Base-by-base conservation (phyloP, 2,329 filamentous ascomycete genomes). In the Colletotrichum melonis region DNA sequence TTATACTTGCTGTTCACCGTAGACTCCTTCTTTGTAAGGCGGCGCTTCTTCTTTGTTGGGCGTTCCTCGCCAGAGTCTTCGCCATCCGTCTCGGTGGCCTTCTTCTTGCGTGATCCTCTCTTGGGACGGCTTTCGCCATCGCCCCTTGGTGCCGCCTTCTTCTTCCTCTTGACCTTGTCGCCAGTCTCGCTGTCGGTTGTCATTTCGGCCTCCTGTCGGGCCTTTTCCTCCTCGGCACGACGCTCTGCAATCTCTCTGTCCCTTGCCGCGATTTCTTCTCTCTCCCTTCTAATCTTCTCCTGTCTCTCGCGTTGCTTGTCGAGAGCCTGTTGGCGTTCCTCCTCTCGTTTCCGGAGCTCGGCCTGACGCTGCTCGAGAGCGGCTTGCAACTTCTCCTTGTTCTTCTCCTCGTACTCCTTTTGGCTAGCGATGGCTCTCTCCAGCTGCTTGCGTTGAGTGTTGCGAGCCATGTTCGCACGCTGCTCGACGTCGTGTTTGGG, bases 381-480 rank as follows among this genome's bases (percentile, higher is more conserved):
- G 66, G 95, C 92, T 74, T 93, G 90, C 3, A 98, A 90, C 82
- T 97, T 97, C 78, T 93, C 91, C 46, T 95, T 94, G 81, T 98
- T 98, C 86, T 94, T 95, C 78, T 95, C 93, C 82, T 99, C 97
- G 82, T 97, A 98, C 75, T 97, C 94, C 75, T 91, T 92, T 81
- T 99, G 97, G 76, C 91, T 93, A 76, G 94, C 92, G 60, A 96
- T 90, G 5, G 94, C 93, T 78, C 95, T 92, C 79, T 97, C 94
- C 14, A 99, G 90, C 82, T 99, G 96, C 78, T 94, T 95, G 76
- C 94, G 93, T 85, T 98, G 94, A 1, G 97, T 99, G 81, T 98
- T 98, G 74, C 93, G 92, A 76, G 95, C 95, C 97, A 99, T 99
- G 87, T 94, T 97, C 56, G 97, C 96, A 80, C 97, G 95, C 83